Evolutionary conservation across 768 basidiomycete species (phyloP), one percentile per base, ranked within the genome.

Genomic region (Leccinum obscurum): DNA sequence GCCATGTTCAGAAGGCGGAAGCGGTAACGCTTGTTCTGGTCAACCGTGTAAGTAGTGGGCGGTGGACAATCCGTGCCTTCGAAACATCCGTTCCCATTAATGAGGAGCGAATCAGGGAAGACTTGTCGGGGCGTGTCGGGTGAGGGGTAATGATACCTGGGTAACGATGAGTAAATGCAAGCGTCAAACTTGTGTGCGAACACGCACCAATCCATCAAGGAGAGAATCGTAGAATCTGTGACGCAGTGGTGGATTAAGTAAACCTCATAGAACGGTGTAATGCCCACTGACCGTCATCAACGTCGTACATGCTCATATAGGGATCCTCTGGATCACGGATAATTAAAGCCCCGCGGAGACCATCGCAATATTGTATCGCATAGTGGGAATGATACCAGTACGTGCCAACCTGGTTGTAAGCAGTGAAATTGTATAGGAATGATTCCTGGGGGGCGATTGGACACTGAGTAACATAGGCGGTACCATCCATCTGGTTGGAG

Each of bases 401-500:
- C 2, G 77, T 79, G 7, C 80, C 80, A 2, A 72, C 66, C 54
- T 78, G 75, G 41, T 71, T 50, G 0, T 58, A 34, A 20, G 57
- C 64, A 6, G 62, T 63, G 61, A 80, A 80, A 26, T 77, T 63
- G 52, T 80, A 79, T 28, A 70, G 24, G 62, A 77, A 80, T 0
- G 75, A 72, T 8, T 72, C 59, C 5, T 63, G 62, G 0, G 74
- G 72, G 4, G 65, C 64, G 30, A 79, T 80, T 3, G 77, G 78
- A 58, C 78, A 80, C 64, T 78, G 78, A 41, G 71, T 79, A 2
- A 81, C 77, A 32, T 68, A 75, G 9, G 78, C 69, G 35, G 66
- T 51, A 6, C 78, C 78, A 59, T 79, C 61, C 56, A 58, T 61
- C 50, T 65, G 58, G 50, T 60, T 68, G 6, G 61, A 66, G n/a